phyloP scores from a whole-genome alignment of 2,329 filamentous ascomycete species.

The Colletotrichum eleusines region DNA sequence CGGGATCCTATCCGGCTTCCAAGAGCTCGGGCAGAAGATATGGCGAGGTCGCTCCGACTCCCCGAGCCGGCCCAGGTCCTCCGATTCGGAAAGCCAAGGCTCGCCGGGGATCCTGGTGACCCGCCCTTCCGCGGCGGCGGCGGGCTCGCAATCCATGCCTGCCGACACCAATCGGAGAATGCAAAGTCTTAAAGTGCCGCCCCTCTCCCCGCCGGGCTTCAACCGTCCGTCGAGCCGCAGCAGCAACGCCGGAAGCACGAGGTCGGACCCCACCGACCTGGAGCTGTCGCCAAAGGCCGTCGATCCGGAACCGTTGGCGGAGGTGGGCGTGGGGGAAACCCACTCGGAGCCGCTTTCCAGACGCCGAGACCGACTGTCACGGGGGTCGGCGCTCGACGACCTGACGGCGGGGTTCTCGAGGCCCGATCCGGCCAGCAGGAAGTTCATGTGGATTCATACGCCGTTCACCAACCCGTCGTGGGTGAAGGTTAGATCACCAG shows the following conservation, averaged over 20 bases:
- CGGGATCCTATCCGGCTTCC: slow-evolving; percentile 10
- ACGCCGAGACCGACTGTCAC: slow-evolving; percentile 13
- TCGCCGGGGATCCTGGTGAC: slow-evolving; percentile 56
- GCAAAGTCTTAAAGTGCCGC: slow-evolving; percentile 51
- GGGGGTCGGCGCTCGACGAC: slow-evolving; percentile 46
- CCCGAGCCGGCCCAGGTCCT: slow-evolving; percentile 33
- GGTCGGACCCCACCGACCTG: slow-evolving; percentile 49
- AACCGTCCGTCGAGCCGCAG: slow-evolving; percentile 48
- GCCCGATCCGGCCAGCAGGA: slow-evolving; percentile 54
- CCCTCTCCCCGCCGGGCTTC: slow-evolving; percentile 47
- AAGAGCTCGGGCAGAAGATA: slow-evolving; percentile 27
- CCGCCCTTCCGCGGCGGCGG: slow-evolving; percentile 45
- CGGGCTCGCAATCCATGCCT: slow-evolving; percentile 36
- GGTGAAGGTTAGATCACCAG: slow-evolving; percentile 61
- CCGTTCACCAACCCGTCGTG: slow-evolving; percentile 69
- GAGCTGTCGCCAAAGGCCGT: slow-evolving; percentile 45
- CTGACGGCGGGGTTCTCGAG: slow-evolving; percentile 56
- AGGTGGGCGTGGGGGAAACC: slow-evolving; percentile 1
- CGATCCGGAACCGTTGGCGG: neutral
- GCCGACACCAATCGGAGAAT: slow-evolving; percentile 2
- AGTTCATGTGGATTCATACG: slow-evolving; percentile 70
- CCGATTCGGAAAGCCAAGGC: slow-evolving; percentile 31
- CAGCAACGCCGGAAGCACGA: slow-evolving; percentile 46
- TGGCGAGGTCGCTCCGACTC: slow-evolving; percentile 16
- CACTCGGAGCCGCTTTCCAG: slow-evolving; percentile 20